Conservation (phyloP, 1,284 basidiomycete species). For the Cutaneotrichosporon sp. region DNA sequence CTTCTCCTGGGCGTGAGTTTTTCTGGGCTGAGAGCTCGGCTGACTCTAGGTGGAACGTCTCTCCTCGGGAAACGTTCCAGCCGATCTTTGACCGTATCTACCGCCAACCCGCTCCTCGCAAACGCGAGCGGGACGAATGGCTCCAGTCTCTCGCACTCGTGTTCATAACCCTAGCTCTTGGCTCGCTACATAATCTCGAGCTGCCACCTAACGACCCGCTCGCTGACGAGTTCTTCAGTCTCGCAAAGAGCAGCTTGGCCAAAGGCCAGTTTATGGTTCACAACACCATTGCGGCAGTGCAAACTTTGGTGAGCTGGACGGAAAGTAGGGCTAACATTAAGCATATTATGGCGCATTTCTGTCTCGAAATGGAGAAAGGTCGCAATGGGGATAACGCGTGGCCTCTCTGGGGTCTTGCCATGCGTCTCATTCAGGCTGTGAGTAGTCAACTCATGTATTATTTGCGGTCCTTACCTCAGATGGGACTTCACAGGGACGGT, state of each 20-base stretch:
- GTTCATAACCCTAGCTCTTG: constrained; percentile 32
- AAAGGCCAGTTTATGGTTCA: constrained; percentile 33
- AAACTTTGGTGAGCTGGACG: constrained; percentile 23
- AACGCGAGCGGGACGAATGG: not conserved
- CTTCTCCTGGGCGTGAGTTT: constrained; percentile 29
- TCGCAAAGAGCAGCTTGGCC: constrained; percentile 27
- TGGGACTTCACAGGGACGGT: constrained; percentile 42
- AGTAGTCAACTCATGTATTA: too few relatives aligned
- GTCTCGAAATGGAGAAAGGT: constrained; percentile 31
- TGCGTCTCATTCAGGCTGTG: constrained; percentile 35
- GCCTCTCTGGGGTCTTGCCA: constrained; percentile 40
- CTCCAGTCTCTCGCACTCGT: constrained; percentile 31
- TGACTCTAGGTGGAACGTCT: constrained; percentile 21
- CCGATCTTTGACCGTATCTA: constrained; percentile 23
- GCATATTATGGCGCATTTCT: constrained; percentile 28
- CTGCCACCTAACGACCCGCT: constrained; percentile 30
- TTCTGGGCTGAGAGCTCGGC: not conserved
- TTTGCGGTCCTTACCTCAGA: constrained; percentile 23
- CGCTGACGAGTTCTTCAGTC: constrained; percentile 28
- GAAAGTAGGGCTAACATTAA: constrained; percentile 3
- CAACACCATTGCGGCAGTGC: constrained; percentile 32
- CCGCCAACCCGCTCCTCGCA: not conserved
- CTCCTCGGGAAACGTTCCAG: constrained; percentile 21
- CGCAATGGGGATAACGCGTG: constrained; percentile 38
- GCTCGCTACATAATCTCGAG: constrained; percentile 35